These are phyloP conservation scores for Botrytis fragariae DNA, from an alignment of 2,329 filamentous ascomycete species.

Conservation along the genomic window DNA sequence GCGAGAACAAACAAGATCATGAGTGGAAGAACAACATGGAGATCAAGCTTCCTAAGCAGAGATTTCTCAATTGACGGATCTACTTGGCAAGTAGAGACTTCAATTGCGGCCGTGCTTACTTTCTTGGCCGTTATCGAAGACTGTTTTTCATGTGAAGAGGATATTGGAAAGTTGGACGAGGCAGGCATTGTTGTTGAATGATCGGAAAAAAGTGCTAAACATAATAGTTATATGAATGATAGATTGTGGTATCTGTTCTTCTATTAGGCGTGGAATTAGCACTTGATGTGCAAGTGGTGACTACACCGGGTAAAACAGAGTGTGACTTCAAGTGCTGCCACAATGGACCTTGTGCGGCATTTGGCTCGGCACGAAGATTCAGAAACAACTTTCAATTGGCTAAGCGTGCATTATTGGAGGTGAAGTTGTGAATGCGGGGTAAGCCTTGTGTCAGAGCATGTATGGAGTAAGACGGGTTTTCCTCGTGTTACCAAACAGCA, in stretches of 20 bases:
- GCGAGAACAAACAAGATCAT: slow-evolving; percentile 69
- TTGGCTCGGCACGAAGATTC: background rate
- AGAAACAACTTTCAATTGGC: background rate
- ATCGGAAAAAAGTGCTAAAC: background rate
- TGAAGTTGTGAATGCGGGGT: background rate
- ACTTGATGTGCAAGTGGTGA: background rate
- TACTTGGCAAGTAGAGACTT: background rate
- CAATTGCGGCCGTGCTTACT: background rate
- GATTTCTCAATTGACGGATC: slow-evolving; percentile 20
- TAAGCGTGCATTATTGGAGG: background rate
- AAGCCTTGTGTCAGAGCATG: background rate
- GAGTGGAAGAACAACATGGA: slow-evolving; percentile 39
- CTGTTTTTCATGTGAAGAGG: background rate
- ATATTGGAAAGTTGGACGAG: background rate
- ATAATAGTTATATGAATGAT: too few relatives aligned
- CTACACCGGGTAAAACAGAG: background rate
- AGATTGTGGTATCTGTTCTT: too few relatives aligned
- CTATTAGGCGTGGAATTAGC: background rate
- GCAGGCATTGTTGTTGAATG: background rate
- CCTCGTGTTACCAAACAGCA: background rate
- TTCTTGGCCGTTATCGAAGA: too few relatives aligned
- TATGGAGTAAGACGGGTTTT: background rate
- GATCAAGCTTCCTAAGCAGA: slow-evolving; percentile 29
- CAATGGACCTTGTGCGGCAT: background rate
- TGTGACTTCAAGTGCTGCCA: background rate